A percentile compares a stretch with the other conserved stretches of the same genome.
These are phyloP conservation scores for Colletotrichum nymphaeae DNA, from an alignment of 2,329 filamentous ascomycete species.

Conservation along the genomic window DNA sequence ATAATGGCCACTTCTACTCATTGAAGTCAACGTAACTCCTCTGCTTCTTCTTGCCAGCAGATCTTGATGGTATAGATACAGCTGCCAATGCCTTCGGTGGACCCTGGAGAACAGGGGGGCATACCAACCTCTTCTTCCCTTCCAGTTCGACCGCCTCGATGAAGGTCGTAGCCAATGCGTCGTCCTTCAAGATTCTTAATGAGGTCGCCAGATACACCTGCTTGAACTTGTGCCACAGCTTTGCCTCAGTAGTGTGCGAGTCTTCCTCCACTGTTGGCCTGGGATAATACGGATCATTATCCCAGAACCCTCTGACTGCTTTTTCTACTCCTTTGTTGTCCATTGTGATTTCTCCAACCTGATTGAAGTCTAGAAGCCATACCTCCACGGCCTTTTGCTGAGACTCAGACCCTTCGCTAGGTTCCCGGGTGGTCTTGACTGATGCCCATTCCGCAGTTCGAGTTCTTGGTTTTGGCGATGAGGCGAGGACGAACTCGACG, in stretches of 20 bases:
- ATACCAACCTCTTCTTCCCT: neutral
- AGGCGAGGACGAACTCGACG: slow-evolving; percentile 47
- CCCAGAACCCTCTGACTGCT: neutral
- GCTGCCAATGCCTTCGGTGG: slow-evolving; percentile 46
- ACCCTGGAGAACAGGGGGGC: neutral
- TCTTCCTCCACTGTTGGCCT: neutral
- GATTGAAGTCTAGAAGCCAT: neutral
- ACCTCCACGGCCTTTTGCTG: neutral
- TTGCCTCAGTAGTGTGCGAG: neutral
- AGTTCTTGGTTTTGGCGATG: slow-evolving; percentile 14
- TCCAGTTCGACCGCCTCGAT: neutral
- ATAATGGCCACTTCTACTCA: neutral
- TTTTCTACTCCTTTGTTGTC: neutral
- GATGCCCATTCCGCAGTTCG: neutral
- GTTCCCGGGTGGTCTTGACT: neutral
- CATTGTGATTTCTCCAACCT: neutral
- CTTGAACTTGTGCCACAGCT: neutral
- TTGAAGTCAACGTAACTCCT: neutral
- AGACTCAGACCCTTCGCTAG: no score
- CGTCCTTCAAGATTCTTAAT: neutral
- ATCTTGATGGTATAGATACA: neutral
- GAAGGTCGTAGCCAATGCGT: neutral
- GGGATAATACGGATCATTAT: neutral
- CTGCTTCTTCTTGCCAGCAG: neutral
- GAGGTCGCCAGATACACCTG: neutral